Base-by-base conservation (phyloP, 2,329 filamentous ascomycete species). In the Talaromyces sp. region DNA sequence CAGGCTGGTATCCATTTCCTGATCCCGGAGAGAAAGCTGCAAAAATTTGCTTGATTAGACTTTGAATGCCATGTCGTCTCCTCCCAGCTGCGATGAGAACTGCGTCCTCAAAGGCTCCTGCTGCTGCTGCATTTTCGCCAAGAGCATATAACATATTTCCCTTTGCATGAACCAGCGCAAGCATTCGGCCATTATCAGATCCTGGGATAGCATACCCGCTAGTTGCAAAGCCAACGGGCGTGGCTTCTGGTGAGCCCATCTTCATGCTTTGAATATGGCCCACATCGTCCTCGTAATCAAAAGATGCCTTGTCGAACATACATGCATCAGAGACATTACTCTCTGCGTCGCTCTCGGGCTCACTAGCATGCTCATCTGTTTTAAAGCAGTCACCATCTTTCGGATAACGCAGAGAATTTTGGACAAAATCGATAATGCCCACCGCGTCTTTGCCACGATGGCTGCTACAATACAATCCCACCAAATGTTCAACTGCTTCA, bases 121-220 rank as follows among this genome's bases (percentile, higher is more conserved):
- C 91, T 37, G 94, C 94, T 36, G 82, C 84, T 35, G 82, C 79
- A 58, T 94, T 89, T 60, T 97, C 88, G 41, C 93, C 93, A 27
- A 95, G 77, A 22, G 90, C 86, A 73, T 99, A 99, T 1, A 97
- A 80, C 88, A 97, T 95, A 58, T 97, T 97, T n/a, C 93, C 94
- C 72, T 97, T 99, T 17, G 93, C 92, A 73, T 99, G 94, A 36
- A 97, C 86, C 14, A 99, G 81, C n/a, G 91, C 89, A 40, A 99
- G 82, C 65, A 99, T 91, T 54, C 94, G 85, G 8, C 93, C 94
- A 68, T 97, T 97, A 62, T 99, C 94, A 39, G 83, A 85, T 2
- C 88, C 91, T 4, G 91, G 83, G 39, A 99, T 86, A 13, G 86
- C 83, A 70, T 96, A 97, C 14, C 91, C 92, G 70, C 90, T 94